phyloP scores from a whole-genome alignment of 1,284 basidiomycete genomes.

The Microbotryum scabiosae region DNA sequence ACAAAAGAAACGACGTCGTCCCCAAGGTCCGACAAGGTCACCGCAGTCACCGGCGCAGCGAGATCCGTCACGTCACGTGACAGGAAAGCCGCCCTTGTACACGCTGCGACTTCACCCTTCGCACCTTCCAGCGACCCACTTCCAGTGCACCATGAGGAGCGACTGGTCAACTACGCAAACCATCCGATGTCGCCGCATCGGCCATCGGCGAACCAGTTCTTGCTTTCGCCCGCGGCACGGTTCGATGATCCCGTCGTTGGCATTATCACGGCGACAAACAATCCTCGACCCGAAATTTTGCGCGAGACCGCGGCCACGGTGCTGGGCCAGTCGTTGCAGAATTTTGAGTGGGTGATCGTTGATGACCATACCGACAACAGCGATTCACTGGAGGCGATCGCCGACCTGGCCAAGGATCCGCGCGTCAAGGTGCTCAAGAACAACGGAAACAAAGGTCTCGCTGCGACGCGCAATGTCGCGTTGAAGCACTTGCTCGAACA shows the following conservation, averaged over 20 bases:
- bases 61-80: no score
- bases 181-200: constrained; percentile 17
- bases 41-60: no score
- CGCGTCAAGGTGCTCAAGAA: constrained; percentile 24
- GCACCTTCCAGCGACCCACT: constrained; percentile 11
- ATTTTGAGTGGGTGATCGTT: constrained; percentile 30
- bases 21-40: no score
- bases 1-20: no score
- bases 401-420: constrained; percentile 15
- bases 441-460: constrained; percentile 14
- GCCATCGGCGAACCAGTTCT: constrained; percentile 25
- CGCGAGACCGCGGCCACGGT: constrained; percentile 21
- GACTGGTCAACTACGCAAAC: constrained; percentile 23
- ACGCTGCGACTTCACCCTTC: constrained; percentile 8
- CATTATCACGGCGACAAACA: constrained; percentile 30
- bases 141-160: constrained; percentile 19
- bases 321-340: constrained; percentile 28
- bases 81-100: neutral
- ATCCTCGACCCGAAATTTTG: constrained; percentile 17
- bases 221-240: constrained; percentile 14
- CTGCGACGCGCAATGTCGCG: constrained; percentile 22
- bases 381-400: constrained; percentile 3
- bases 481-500: constrained; percentile 15
- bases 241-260: constrained; percentile 18
- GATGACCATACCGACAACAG: constrained; percentile 24